Conservation (phyloP, 164 flowering plant genomes). For the Magnolia changhungtana region DNA sequence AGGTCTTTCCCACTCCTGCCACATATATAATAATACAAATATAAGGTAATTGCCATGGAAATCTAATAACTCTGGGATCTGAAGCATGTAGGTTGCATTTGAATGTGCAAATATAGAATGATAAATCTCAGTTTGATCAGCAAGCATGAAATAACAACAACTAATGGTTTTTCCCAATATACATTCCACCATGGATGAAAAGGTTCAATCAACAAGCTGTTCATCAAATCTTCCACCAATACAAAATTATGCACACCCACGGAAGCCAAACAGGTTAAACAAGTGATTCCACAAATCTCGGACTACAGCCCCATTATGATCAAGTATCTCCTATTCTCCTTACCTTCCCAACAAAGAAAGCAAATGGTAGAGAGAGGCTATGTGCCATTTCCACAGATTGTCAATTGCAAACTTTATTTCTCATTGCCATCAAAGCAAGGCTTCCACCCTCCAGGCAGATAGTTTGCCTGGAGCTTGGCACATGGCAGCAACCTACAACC, state of each 20-base stretch:
- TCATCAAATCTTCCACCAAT: no score
- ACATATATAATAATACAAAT: background rate
- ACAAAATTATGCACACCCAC: no score
- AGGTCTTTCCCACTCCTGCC: constrained; percentile 81
- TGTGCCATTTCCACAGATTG: no score
- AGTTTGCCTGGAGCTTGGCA: no score
- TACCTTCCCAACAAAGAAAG: no score
- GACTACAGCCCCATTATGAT: no score
- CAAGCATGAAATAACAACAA: background rate
- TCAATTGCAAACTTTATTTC: no score
- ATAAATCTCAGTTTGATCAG: background rate
- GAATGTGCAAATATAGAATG: background rate
- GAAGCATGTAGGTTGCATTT: background rate
- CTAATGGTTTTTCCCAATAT: background rate
- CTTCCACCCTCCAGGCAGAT: background rate
- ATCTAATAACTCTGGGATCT: background rate
- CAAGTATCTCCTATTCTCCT: no score
- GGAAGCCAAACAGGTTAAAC: no score
- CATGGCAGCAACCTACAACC: background rate
- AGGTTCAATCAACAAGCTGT: no score
- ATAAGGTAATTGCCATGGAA: background rate
- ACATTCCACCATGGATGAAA: background rate
- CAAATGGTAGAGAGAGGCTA: no score
- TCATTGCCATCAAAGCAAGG: background rate
- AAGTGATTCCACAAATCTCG: no score